phyloP scores from a whole-genome alignment of 352 stramenopile genomes.

The Lagenidium giganteum region DNA sequence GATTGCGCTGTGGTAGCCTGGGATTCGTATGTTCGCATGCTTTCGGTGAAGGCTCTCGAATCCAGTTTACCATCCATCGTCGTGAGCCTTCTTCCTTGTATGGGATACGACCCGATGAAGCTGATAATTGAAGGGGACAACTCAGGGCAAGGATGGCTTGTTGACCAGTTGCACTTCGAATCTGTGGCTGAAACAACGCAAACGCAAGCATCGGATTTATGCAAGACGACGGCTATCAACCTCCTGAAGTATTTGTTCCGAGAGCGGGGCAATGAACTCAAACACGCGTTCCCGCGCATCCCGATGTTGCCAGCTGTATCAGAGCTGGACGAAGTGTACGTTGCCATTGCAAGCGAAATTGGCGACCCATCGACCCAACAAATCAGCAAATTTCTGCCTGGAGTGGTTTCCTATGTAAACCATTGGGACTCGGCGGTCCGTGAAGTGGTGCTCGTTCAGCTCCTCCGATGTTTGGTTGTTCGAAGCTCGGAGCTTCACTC shows the following conservation, averaged over 20 bases:
- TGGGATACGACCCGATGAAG: conserved; percentile 16
- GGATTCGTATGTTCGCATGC: conserved; percentile 56
- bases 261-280: conserved; percentile 41
- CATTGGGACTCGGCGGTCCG: conserved; percentile 64
- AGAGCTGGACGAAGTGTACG: conserved; percentile 52
- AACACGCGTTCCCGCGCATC: conserved; percentile 44
- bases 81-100: conserved; percentile 61
- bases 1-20: conserved; percentile 50
- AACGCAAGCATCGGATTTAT: conserved; percentile 1
- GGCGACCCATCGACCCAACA: conserved; percentile 45
- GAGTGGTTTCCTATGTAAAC: conserved; percentile 46
- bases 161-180: not conserved
- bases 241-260: conserved; percentile 68
- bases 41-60: conserved; percentile 60
- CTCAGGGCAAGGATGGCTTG: conserved; percentile 5
- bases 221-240: no score
- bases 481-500: conserved; percentile 42
- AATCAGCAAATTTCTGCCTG: conserved; percentile 46
- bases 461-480: conserved; percentile 49
- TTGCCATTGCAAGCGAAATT: conserved; percentile 32
- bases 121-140: conserved; percentile 2
- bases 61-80: conserved; percentile 68
- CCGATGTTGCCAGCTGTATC: conserved; percentile 46
- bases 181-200: no score
- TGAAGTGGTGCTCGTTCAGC: conserved; percentile 55